phyloP scores from a whole-genome alignment of 2,329 filamentous ascomycete genomes.

The Metarhizium rileyi region DNA sequence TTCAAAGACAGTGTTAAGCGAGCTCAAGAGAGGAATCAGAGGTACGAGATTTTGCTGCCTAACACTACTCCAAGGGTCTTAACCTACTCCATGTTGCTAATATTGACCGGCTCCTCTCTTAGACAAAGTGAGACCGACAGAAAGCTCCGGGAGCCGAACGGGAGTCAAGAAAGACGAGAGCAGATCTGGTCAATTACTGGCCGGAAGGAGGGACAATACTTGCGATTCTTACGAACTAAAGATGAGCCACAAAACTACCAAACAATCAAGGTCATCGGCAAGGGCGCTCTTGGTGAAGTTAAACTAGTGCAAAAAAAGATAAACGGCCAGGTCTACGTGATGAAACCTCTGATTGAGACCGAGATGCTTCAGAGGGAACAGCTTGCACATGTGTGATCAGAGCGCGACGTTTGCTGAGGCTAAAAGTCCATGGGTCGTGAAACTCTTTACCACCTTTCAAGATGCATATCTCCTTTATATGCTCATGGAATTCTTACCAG shows the following conservation, averaged over 20 bases:
- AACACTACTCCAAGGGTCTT: neutral
- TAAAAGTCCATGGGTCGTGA: slow-evolving; percentile 99
- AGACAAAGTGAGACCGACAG: slow-evolving; percentile 90
- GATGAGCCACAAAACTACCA: slow-evolving; percentile 91
- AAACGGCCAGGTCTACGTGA: slow-evolving; percentile 93
- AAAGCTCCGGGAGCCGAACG: slow-evolving; percentile 66
- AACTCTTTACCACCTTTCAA: slow-evolving; percentile 96
- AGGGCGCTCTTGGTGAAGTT: slow-evolving; percentile 97
- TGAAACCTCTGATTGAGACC: slow-evolving; percentile 96
- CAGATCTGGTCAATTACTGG: slow-evolving; percentile 78
- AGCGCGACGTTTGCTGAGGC: slow-evolving; percentile 97
- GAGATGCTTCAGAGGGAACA: slow-evolving; percentile 99
- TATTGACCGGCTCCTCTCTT: slow-evolving; percentile 1
- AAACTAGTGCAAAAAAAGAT: slow-evolving; percentile 94
- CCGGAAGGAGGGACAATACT: slow-evolving; percentile 81
- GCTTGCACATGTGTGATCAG: slow-evolving; percentile 90
- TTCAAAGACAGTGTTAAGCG: slow-evolving; percentile 98
- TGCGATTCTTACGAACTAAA: slow-evolving; percentile 88
- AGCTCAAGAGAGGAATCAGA: slow-evolving; percentile 86
- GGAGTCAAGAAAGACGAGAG: slow-evolving; percentile 67
- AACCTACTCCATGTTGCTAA: neutral
- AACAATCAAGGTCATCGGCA: slow-evolving; percentile 96
- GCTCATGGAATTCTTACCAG: slow-evolving; percentile 98
- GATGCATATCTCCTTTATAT: slow-evolving; percentile 95
- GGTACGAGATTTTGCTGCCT: slow-evolving; percentile 41